Evolutionary conservation across 139 green algal genomes (phyloP).

Genomic region (Tetradesmus lagerheimii): DNA sequence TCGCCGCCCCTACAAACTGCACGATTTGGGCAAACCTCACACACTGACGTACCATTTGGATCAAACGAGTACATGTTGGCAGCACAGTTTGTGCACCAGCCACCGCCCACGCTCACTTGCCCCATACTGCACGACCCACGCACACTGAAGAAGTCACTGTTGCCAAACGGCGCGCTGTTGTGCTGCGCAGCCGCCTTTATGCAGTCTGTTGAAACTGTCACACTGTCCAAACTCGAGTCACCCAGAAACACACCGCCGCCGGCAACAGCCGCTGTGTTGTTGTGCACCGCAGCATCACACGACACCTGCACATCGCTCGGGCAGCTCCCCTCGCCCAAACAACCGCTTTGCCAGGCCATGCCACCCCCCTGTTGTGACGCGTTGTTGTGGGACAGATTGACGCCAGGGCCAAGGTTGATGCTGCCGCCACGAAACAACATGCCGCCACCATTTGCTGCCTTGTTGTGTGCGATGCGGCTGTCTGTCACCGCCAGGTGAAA

Average conservation of each 20-base stretch:
- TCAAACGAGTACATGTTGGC: slow-evolving; percentile 27
- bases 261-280: slow-evolving; percentile 4
- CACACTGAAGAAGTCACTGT: neutral
- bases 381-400: neutral
- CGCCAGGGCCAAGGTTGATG: neutral
- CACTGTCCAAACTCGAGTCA: neutral
- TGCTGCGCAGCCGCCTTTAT: neutral
- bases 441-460: neutral
- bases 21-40: neutral
- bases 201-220: neutral
- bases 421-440: neutral
- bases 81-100: neutral
- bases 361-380: slow-evolving; percentile 8
- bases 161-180: slow-evolving; percentile 18
- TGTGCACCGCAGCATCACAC: neutral
- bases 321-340: neutral
- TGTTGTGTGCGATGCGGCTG: slow-evolving; percentile 2
- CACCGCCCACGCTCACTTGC: neutral
- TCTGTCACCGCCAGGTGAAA: neutral
- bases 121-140: neutral
- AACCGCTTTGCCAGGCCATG: neutral
- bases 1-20: neutral
- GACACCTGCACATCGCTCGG: neutral
- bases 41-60: neutral
- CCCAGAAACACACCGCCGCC: slow-evolving; percentile 5